Base-by-base conservation (phyloP, 352 stramenopile genomes). In the Plasmopara muralis region DNA sequence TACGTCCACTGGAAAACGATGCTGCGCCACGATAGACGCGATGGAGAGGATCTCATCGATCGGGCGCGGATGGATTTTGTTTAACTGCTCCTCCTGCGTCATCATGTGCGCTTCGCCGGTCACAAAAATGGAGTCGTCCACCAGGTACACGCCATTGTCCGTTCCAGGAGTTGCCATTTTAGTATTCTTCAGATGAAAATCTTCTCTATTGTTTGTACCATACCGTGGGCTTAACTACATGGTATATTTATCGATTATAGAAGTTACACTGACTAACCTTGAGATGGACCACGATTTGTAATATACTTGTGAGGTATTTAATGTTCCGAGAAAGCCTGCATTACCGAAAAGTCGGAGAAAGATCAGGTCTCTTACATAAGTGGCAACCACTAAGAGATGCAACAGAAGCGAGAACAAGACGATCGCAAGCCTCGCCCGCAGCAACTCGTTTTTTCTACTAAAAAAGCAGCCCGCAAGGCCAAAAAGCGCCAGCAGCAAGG, bases 391-490 rank as follows among this genome's bases (percentile, higher is more conserved):
- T 33, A 18, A 30, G 29, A 29, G n/a, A 81, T 60, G 58, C 58
- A 58, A 30, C 44, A 33, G 31, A 55, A 57, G 29, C 64, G 45
- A 33, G 62, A 68, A 50, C 64, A 67, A 51, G 63, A 68, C 10
- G 39, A 46, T 30, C 52, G 45, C 8, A 57, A 65, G 57, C 28
- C 50, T 1, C 60, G 60, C 20, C 33, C 48, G 37, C 55, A 64
- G 43, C 74, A 83, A 46, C 54, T 89, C 38, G 75, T 89, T 34
- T 85, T 77, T 47, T 89, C 78, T 12, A 89, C 78, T 37, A 83
- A 79, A 54, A 83, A 79, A 45, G 78, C 71, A 6, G 63, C 52
- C 0, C 60, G 55, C 37, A 62, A 62, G 47, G 43, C 62, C 45
- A 63, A 62, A 52, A 16, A 55, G 41, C 56, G 60, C 37, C 59